Conservation (phyloP, 23 red algal species). For the Gracilaria gracilis region DNA sequence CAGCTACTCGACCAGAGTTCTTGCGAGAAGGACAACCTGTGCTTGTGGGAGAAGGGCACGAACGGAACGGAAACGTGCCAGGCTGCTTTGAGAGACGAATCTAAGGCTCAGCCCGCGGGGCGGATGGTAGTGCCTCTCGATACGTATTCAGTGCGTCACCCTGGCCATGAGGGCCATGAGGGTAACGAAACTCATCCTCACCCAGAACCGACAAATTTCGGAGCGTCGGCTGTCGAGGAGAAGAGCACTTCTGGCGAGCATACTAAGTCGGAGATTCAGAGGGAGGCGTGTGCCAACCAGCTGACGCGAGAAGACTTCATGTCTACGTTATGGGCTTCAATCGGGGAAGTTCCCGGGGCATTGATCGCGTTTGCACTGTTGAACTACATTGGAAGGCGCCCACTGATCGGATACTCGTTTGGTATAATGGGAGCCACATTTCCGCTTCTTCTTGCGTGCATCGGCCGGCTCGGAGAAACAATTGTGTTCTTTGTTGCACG, state of each 20-base stretch:
- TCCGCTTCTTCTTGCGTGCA: conserved; percentile 40
- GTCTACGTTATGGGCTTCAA: conserved; percentile 44
- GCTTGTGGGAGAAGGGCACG: conserved; percentile 28
- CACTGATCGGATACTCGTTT: conserved; percentile 54
- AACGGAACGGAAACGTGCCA: conserved; percentile 17
- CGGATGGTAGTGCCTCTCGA: neutral
- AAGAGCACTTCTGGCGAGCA: conserved; percentile 6
- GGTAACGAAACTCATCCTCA: neutral
- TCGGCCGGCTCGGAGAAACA: conserved; percentile 42
- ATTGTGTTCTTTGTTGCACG: conserved; percentile 55
- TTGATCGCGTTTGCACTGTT: conserved; percentile 37
- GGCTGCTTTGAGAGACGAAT: conserved; percentile 2
- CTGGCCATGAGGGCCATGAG: neutral
- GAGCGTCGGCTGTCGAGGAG: neutral
- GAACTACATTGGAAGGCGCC: conserved; percentile 63
- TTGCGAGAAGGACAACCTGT: conserved; percentile 28
- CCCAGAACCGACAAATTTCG: neutral
- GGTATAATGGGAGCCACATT: neutral
- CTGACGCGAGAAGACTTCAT: conserved; percentile 48
- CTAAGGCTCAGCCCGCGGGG: neutral
- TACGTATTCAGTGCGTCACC: neutral
- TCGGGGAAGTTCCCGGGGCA: conserved; percentile 64
- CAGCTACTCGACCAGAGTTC: neutral
- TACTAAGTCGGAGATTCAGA: neutral
- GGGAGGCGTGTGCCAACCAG: conserved; percentile 27